Percentiles rank a stretch among this genome's conserved stretches.
phyloP scores from a whole-genome alignment of 2,329 filamentous ascomycete genomes.

The Penicillium sp. region DNA sequence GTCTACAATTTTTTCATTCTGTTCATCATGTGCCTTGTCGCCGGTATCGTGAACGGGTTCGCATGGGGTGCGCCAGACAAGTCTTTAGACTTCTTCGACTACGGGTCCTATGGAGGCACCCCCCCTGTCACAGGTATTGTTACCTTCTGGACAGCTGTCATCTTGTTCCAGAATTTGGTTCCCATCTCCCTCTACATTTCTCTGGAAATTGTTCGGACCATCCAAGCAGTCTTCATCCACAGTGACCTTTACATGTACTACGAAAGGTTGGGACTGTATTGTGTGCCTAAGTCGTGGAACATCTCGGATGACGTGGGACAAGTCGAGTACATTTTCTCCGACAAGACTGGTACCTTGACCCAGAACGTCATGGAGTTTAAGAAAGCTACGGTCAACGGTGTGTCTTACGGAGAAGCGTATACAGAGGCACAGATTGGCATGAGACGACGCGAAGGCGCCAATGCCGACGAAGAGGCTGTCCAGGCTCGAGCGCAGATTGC shows the following conservation, averaged over 20 bases:
- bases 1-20: conserved; percentile 93
- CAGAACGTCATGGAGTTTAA: conserved; percentile 99
- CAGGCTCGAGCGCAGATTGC: conserved; percentile 73
- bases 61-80: conserved; percentile 71
- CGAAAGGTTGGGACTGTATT: conserved; percentile 86
- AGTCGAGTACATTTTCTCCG: conserved; percentile 98
- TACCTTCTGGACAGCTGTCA: conserved; percentile 92
- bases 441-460: conserved; percentile 83
- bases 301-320: conserved; percentile 97
- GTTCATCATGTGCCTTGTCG: conserved; percentile 80
- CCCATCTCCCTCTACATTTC: conserved; percentile 98
- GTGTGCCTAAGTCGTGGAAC: conserved; percentile 97
- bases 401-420: conserved; percentile 93
- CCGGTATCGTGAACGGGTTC: conserved; percentile 77
- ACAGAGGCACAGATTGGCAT: conserved; percentile 95
- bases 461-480: conserved; percentile 75
- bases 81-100: conserved; percentile 79
- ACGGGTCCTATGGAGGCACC: conserved; percentile 70
- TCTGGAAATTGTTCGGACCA: conserved; percentile 86
- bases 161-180: conserved; percentile 97
- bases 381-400: conserved; percentile 93
- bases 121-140: conserved; percentile 83
- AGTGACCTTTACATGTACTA: conserved; percentile 97
- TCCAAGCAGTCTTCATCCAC: conserved; percentile 96
- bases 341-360: conserved; percentile 85